Conservation (phyloP, 2,329 filamentous ascomycete genomes). For the Amauroascus niger region DNA sequence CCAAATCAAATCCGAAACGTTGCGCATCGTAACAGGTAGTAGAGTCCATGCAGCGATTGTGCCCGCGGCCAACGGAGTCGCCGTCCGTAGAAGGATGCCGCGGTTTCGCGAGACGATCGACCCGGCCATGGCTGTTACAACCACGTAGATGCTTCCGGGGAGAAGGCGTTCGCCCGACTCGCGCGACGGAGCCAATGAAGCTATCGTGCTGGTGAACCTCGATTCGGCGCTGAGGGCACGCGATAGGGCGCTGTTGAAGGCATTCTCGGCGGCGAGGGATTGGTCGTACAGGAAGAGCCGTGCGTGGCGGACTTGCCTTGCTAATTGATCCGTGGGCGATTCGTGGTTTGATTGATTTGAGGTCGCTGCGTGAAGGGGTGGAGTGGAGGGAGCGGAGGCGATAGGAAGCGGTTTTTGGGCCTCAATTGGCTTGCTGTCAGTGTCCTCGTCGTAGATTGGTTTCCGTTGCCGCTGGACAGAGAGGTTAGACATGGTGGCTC, state of each 20-base stretch:
- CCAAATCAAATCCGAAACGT: slow-evolving; percentile 79
- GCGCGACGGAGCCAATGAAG: slow-evolving; percentile 74
- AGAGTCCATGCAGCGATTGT: slow-evolving; percentile 74
- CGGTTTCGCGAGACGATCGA: slow-evolving; percentile 84
- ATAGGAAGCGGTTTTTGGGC: slow-evolving; percentile 8
- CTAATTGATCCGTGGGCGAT: slow-evolving; percentile 77
- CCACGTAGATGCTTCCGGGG: slow-evolving; percentile 81
- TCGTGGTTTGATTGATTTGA: slow-evolving; percentile 8
- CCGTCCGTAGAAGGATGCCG: slow-evolving; percentile 68
- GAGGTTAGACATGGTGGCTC: slow-evolving; percentile 4
- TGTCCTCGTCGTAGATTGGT: slow-evolving; percentile 20
- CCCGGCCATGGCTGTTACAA: slow-evolving; percentile 90
- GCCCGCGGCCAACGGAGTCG: slow-evolving; percentile 68
- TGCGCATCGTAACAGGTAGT: slow-evolving; percentile 80
- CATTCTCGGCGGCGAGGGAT: slow-evolving; percentile 64
- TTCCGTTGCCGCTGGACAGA: slow-evolving; percentile 14
- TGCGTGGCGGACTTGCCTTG: slow-evolving; percentile 66
- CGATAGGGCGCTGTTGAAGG: slow-evolving; percentile 73
- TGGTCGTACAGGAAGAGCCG: slow-evolving; percentile 73
- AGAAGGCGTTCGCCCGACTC: slow-evolving; percentile 81
- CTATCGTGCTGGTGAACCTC: slow-evolving; percentile 79
- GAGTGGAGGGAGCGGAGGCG: background rate
- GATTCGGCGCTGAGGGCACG: slow-evolving; percentile 75
- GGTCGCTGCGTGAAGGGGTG: background rate
- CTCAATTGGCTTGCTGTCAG: slow-evolving; percentile 6